A percentile compares a stretch with the other conserved stretches of the same genome.
Evolutionary conservation across 148 eudicot species (phyloP).

Genomic region (Rhododendron vialii): DNA sequence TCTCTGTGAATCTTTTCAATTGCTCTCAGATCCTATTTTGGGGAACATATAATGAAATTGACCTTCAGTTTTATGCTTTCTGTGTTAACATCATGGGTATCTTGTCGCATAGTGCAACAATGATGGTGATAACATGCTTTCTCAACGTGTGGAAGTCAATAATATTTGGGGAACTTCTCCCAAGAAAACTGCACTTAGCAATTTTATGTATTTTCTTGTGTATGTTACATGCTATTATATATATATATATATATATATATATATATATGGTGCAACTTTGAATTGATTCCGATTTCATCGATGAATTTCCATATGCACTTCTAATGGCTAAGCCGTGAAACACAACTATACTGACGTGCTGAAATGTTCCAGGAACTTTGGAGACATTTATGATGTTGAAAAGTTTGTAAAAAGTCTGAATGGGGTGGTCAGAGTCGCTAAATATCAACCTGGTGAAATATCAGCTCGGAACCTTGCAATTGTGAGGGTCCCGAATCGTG

Average conservation of each 20-base stretch:
- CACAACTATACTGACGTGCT: slow-evolving; percentile 4
- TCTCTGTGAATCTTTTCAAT: background rate
- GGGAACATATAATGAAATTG: background rate
- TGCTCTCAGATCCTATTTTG: background rate
- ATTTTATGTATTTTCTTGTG: background rate
- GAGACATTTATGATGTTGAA: slow-evolving; percentile 73
- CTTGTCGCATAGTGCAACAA: background rate
- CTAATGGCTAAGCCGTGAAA: background rate
- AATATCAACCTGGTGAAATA: slow-evolving; percentile 42
- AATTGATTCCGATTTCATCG: background rate
- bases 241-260: too few species aligned
- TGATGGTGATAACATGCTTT: background rate
- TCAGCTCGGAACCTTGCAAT: slow-evolving; percentile 2
- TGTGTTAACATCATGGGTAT: background rate
- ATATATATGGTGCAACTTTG: background rate
- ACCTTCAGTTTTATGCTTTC: background rate
- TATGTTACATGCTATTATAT: background rate
- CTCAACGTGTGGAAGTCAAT: background rate
- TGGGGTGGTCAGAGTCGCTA: slow-evolving; percentile 74
- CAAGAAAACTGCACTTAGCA: background rate
- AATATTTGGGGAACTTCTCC: background rate
- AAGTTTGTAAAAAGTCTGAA: slow-evolving; percentile 67
- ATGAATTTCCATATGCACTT: background rate
- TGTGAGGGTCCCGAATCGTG: slow-evolving; percentile 26
- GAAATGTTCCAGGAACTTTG: slow-evolving; percentile 63